phyloP scores from a whole-genome alignment of 805 yeast genomes.

The Kodamaea fukazawae region DNA sequence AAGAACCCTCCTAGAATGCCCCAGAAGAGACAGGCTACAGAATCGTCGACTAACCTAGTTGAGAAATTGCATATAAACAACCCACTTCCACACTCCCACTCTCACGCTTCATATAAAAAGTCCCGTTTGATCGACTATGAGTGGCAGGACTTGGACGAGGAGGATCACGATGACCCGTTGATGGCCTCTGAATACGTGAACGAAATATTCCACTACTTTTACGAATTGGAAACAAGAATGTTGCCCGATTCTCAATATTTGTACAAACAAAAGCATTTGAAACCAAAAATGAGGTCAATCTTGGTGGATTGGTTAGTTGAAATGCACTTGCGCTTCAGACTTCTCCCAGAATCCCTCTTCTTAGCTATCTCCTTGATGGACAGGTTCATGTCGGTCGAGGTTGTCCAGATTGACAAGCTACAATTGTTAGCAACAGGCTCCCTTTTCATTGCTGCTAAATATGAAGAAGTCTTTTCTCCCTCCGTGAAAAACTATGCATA shows the following conservation, averaged over 20 bases:
- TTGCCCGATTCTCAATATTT: conserved; percentile 72
- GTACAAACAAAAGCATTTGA: conserved; percentile 59
- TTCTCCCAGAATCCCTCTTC: conserved; percentile 82
- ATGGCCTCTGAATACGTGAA: conserved; percentile 93
- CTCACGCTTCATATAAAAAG: conserved; percentile 29
- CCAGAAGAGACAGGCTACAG: conserved; percentile 56
- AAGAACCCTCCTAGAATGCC: conserved; percentile 27
- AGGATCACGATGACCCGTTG: conserved; percentile 65
- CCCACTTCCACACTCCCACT: not conserved
- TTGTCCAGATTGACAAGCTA: conserved; percentile 71
- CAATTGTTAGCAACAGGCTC: conserved; percentile 86
- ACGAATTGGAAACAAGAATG: conserved; percentile 67
- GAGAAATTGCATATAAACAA: conserved; percentile 26
- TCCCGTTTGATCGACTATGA: conserved; percentile 42
- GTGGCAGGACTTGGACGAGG: conserved; percentile 75
- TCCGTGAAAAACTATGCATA: conserved; percentile 81
- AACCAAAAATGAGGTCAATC: conserved; percentile 82
- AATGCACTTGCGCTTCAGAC: conserved; percentile 78
- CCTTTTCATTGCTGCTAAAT: conserved; percentile 85
- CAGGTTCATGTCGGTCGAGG: conserved; percentile 72
- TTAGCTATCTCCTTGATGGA: conserved; percentile 85
- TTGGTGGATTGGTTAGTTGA: conserved; percentile 93
- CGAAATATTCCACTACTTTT: conserved; percentile 80
- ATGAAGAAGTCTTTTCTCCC: conserved; percentile 89
- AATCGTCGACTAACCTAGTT: conserved; percentile 45